Conservation (phyloP, 2,329 filamentous ascomycete genomes). For the Lecanoromycetidae sp. region DNA sequence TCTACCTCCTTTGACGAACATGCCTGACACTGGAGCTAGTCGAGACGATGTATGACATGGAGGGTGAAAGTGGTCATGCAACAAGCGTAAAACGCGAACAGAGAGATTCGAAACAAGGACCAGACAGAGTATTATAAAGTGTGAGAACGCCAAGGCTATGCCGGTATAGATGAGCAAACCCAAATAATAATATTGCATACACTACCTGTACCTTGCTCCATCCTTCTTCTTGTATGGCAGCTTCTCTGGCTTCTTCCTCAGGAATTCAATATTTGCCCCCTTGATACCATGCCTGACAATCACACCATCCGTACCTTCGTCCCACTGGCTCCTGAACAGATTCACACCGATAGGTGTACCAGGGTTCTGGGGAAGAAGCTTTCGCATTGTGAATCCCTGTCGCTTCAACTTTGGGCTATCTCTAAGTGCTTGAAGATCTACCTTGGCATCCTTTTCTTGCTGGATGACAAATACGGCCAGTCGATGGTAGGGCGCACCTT, state of each 20-base stretch:
- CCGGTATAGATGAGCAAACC: neutral
- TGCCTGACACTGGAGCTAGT: slow-evolving; percentile 13
- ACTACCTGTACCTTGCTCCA: slow-evolving; percentile 17
- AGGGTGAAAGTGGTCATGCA: slow-evolving; percentile 3
- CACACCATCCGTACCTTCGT: slow-evolving; percentile 72
- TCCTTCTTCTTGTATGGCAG: slow-evolving; percentile 52
- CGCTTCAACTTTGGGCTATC: slow-evolving; percentile 37
- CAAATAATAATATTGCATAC: neutral
- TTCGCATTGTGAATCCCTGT: slow-evolving; percentile 60
- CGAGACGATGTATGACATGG: slow-evolving; percentile 18
- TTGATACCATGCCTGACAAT: slow-evolving; percentile 68
- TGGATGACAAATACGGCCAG: slow-evolving; percentile 72
- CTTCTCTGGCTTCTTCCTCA: slow-evolving; percentile 61
- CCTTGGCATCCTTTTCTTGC: slow-evolving; percentile 43
- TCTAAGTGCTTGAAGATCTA: slow-evolving; percentile 49
- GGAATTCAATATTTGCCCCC: slow-evolving; percentile 73
- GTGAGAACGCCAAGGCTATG: no score
- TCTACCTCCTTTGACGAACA: slow-evolving; percentile 19
- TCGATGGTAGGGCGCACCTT: slow-evolving; percentile 83
- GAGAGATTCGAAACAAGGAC: no score
- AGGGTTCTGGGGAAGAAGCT: slow-evolving; percentile 57
- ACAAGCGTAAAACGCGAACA: no score
- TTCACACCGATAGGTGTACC: slow-evolving; percentile 66
- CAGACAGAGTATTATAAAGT: no score
- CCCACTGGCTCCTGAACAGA: slow-evolving; percentile 82